Base-by-base conservation (phyloP, 306 rosid species). In the Delonix regia region DNA sequence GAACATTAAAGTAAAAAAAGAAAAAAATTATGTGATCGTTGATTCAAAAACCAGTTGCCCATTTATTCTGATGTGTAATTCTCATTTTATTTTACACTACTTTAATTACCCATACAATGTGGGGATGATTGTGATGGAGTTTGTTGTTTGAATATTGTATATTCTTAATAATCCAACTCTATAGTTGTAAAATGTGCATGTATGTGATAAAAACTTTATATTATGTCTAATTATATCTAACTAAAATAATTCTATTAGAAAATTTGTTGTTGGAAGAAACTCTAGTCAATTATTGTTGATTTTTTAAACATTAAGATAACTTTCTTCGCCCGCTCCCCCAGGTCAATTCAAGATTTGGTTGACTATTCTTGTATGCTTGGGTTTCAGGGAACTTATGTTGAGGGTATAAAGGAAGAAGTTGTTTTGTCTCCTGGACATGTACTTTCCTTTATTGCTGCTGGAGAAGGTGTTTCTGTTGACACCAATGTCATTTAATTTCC, bases 391-490 rank as follows among this genome's bases (percentile, higher is more conserved):
- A 96, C 99, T 76, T 96, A 96, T 83, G 99, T 96, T 72, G 99
- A 96, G 90, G 98, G 99, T 65, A 96, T 96, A 77, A 96, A 96
- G 86, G 99, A 96, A 85, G 99, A 96, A 86, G 97, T 96, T 73
- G 99, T 95, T 79, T 80, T 95, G 79, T 96, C 99, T 76, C 99
- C 99, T 57, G 98, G 99, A 65, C 99, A 96, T 63, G 99, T 97
- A 22, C 97, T 96, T 85, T 96, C 99, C 27, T 96, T 96, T 81
- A 96, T 96, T 80, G 99, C 99, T 68, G 97, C 99, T 71, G 99
- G 99, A 71, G 99, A 96, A 93, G 99, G 99, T 96, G 83, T 65
- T 60, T 72, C 47, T 47, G 18, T 81, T 14, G 76, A 64, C 45
- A 39, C 76, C 79, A 74, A 71, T 39, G 73, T 71, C 47, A 57